A percentile compares a stretch with the other conserved stretches of the same genome.
These are phyloP conservation scores for Talaromyces sp. DNA, from an alignment of 2,329 filamentous ascomycete species.

Conservation along the genomic window DNA sequence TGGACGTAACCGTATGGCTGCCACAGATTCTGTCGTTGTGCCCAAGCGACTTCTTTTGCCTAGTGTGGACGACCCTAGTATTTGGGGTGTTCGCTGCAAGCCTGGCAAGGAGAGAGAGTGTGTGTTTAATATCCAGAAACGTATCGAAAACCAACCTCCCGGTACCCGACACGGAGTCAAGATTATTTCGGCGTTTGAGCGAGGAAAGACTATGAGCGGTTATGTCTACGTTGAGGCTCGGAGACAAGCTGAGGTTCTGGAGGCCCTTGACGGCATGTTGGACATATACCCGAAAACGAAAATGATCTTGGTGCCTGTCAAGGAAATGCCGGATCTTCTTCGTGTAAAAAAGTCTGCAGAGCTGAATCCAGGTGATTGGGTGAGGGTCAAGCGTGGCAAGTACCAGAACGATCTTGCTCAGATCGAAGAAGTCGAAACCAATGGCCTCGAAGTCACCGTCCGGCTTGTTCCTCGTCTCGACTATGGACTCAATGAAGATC, in stretches of 20 bases:
- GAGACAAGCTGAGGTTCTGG: conserved; percentile 77
- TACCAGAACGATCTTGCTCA: conserved; percentile 88
- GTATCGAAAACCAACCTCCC: conserved; percentile 68
- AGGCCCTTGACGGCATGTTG: conserved; percentile 74
- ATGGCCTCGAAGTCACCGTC: conserved; percentile 81
- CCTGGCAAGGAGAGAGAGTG: conserved; percentile 94
- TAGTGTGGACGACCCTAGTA: conserved; percentile 90
- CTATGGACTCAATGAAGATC: conserved; percentile 84
- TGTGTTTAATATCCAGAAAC: conserved; percentile 80
- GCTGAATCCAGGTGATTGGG: conserved; percentile 83
- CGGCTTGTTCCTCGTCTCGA: conserved; percentile 86
- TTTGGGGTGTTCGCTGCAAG: conserved; percentile 90
- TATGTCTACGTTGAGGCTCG: conserved; percentile 93
- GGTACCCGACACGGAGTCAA: conserved; percentile 73
- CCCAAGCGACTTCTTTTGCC: conserved; percentile 83
- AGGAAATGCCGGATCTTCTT: conserved; percentile 96
- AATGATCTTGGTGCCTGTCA: conserved; percentile 84
- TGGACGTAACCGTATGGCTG: conserved; percentile 66
- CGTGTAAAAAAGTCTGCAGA: conserved; percentile 81
- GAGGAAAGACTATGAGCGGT: conserved; percentile 82
- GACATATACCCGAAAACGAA: conserved; percentile 87
- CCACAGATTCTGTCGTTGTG: conserved; percentile 67
- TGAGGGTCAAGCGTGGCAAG: conserved; percentile 75
- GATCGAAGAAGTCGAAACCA: conserved; percentile 86
- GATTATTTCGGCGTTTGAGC: conserved; percentile 89